Conservation (phyloP, 164 flowering plant species). For the Stephania cephalantha region DNA sequence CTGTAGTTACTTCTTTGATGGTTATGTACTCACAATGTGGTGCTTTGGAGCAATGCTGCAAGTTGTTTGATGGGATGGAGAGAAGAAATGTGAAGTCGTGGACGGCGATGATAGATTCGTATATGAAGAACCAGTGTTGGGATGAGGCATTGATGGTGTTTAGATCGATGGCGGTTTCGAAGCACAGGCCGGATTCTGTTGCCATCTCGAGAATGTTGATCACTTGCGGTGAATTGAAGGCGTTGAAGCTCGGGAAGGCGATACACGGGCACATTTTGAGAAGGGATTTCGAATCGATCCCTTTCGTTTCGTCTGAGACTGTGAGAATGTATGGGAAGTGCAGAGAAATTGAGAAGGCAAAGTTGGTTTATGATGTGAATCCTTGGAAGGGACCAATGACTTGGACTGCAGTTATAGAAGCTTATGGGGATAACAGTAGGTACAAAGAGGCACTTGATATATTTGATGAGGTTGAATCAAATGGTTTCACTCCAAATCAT, state of each 20-base stretch:
- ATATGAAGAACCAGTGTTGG: conserved; percentile 30
- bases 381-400: conserved; percentile 56
- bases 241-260: conserved; percentile 63
- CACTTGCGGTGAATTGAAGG: conserved; percentile 40
- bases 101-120: conserved; percentile 88
- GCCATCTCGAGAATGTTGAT: conserved; percentile 48
- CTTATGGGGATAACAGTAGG: conserved; percentile 40
- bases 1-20: conserved; percentile 67
- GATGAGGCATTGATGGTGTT: conserved; percentile 51
- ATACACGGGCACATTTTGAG: conserved; percentile 67
- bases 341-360: conserved; percentile 37
- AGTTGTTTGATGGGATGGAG: conserved; percentile 52
- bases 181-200: conserved; percentile 74
- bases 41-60: conserved; percentile 31
- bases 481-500: conserved; percentile 50
- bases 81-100: conserved; percentile 64
- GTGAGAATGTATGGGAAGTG: conserved; percentile 70
- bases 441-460: conserved; percentile 49
- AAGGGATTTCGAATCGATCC: conserved; percentile 42
- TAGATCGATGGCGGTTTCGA: conserved; percentile 65
- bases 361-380: conserved; percentile 38
- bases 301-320: conserved; percentile 59
- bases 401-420: conserved; percentile 77
- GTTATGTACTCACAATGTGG: conserved; percentile 81
- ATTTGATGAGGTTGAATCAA: conserved; percentile 38